These are phyloP conservation scores for Noccaea caerulescens DNA, from an alignment of 345 rosid species.

Conservation along the genomic window DNA sequence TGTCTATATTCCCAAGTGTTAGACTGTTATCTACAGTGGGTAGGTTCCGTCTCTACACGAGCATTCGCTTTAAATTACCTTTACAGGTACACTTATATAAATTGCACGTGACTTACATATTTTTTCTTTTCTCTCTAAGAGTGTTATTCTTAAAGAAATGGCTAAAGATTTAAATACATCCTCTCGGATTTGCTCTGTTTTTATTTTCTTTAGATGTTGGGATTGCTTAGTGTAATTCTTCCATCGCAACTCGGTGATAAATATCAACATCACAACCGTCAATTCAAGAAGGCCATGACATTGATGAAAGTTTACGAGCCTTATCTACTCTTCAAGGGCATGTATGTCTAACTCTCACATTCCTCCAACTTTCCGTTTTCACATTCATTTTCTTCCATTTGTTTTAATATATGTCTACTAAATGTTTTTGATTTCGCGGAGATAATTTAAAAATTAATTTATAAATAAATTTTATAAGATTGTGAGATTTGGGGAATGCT, in stretches of 20 bases:
- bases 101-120: too few species aligned
- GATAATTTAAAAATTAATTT: too few species aligned
- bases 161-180: too few species aligned
- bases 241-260: constrained; percentile 4
- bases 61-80: constrained; percentile 55
- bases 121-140: too few species aligned
- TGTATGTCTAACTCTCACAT: constrained; percentile 52
- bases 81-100: constrained; percentile 41
- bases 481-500: too few species aligned
- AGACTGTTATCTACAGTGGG: constrained; percentile 53
- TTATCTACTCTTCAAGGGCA: constrained; percentile 69
- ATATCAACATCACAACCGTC: constrained; percentile 12
- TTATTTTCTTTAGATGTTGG: background rate
- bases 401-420: too few species aligned
- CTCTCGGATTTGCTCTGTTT: too few species aligned
- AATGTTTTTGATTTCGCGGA: too few species aligned
- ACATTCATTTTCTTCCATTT: background rate
- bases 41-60: constrained; percentile 63
- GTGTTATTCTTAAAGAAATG: too few species aligned
- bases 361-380: background rate
- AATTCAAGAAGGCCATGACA: constrained; percentile 53
- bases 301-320: constrained; percentile 69
- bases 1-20: constrained; percentile 52
- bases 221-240: constrained; percentile 3
- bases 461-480: too few species aligned